Base-by-base conservation (phyloP, 2,329 filamentous ascomycete genomes). In the Trichothecium roseum region DNA sequence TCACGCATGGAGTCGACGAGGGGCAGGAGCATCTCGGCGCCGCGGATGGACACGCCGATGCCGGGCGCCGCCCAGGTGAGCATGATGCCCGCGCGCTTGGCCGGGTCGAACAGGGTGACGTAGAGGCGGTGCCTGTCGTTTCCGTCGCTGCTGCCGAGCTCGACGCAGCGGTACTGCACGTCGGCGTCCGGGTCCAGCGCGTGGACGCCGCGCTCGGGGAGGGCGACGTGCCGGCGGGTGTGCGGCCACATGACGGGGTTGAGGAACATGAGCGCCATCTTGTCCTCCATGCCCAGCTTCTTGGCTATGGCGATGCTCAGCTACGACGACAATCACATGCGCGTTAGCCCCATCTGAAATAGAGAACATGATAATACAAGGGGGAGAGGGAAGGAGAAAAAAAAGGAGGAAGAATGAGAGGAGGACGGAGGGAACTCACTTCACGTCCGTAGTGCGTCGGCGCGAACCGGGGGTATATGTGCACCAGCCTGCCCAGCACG, bases 1-100 rank as follows among this genome's bases (percentile, higher is more conserved):
- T 64, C 56, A 4, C 45, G 44, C 28, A 65, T 39, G 4, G 41
- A 42, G 12, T 60, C 54, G 3, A 63, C 41, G 0, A 56, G 45
- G 1, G 51, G 45, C 7, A 71, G 49, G 8, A 70, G 49, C n/a
- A 55, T 37, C 44, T 68, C 66, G 1, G 64, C 61, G 1, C 64
- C 47, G 1, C 69, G 56, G 18, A 64, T 58, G 10, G 61, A 64
- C n/a, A 71, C 50, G 1, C 67, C 68, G 0, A 60, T 45, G 1
- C 69, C 69, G 3, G 59, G 52, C 26, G 62, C 59, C 38, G 59
- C 56, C 69, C 69, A 73, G 27, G 60, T 57, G 4, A 55, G 57
- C 14, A 60, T 49, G 18, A 65, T 49, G 16, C 54, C 59, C 13
- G 50, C 51, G 12, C 48, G 51, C 30, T 63, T 55, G 14, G 42